These are phyloP conservation scores for Stemphylium vesicarium DNA, from an alignment of 2,329 filamentous ascomycete species.

Conservation along the genomic window DNA sequence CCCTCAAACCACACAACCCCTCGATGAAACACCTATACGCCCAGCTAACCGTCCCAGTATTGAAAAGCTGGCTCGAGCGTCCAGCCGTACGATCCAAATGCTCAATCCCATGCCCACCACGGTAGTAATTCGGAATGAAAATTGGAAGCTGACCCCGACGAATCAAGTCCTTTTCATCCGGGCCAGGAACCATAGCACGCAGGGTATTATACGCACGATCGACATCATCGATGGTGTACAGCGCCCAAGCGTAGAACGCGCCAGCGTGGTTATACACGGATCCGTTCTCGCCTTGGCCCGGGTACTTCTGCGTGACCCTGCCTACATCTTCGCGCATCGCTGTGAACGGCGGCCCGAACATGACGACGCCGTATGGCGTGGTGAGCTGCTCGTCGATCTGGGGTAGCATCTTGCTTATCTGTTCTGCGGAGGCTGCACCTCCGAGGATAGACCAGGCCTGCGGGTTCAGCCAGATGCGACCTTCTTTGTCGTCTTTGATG, in stretches of 20 bases:
- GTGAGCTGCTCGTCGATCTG: constrained; percentile 59
- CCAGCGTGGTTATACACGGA: constrained; percentile 65
- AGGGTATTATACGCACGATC: constrained; percentile 61
- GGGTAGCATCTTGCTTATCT: constrained; percentile 55
- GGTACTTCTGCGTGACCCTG: constrained; percentile 65
- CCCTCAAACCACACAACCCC: constrained; percentile 61
- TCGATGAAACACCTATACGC: constrained; percentile 63
- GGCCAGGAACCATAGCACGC: constrained; percentile 62
- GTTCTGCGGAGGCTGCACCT: constrained; percentile 55
- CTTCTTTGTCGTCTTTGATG: constrained; percentile 58
- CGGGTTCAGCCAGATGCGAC: constrained; percentile 65
- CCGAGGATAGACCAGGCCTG: constrained; percentile 63
- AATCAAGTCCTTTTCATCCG: constrained; percentile 57
- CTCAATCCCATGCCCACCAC: constrained; percentile 38
- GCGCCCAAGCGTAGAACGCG: constrained; percentile 61
- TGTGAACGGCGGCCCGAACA: constrained; percentile 63
- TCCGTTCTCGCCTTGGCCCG: constrained; percentile 64
- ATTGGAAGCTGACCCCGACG: constrained; percentile 63
- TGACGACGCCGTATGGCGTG: constrained; percentile 62
- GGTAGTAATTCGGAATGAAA: constrained; percentile 66
- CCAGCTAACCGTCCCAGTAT: constrained; percentile 65
- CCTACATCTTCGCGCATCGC: constrained; percentile 65
- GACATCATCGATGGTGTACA: constrained; percentile 59
- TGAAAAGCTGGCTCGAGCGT: constrained; percentile 64
- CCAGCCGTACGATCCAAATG: constrained; percentile 55